A percentile compares a stretch with the other conserved stretches of the same genome.
These are phyloP conservation scores for Adansonia rubrostipa DNA, from an alignment of 441 rosid genomes.

Conservation along the genomic window DNA sequence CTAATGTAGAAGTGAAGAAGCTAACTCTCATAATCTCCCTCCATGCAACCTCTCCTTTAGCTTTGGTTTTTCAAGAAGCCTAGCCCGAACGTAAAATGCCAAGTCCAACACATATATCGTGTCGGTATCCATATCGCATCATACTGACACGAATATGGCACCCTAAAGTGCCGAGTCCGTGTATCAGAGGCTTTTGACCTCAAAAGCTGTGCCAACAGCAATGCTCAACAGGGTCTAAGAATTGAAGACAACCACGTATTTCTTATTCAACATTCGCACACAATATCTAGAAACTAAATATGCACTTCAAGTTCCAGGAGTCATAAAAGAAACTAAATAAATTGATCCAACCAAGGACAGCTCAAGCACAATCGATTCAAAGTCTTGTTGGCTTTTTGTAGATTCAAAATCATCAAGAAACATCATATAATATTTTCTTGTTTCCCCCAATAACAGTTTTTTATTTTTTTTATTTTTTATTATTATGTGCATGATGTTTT, in stretches of 20 bases:
- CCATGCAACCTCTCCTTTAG: too few relatives aligned
- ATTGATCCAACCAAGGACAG: not conserved
- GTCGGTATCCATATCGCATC: too few relatives aligned
- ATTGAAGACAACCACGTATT: not conserved
- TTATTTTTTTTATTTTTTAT: not conserved
- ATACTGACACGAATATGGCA: too few relatives aligned
- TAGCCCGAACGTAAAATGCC: too few relatives aligned
- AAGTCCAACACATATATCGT: too few relatives aligned
- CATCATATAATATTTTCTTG: not conserved
- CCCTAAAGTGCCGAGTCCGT: too few relatives aligned
- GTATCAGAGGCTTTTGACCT: too few relatives aligned
- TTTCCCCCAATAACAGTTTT: not conserved
- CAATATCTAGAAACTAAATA: not conserved
- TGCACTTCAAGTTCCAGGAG: not conserved
- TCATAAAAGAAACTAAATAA: not conserved
- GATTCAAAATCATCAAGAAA: conserved; percentile 3
- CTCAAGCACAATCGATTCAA: not conserved
- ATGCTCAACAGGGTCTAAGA: not conserved
- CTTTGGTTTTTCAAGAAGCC: too few relatives aligned
- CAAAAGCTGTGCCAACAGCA: too few relatives aligned
- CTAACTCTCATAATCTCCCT: too few relatives aligned
- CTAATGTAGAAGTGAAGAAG: too few relatives aligned
- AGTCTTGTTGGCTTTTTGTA: not conserved
- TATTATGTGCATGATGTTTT: not conserved
- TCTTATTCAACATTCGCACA: not conserved